Evolutionary conservation across 108 stramenopile genomes (phyloP), one percentile per base, ranked within the genome.

Genomic region (Cyclotella distinguenda): DNA sequence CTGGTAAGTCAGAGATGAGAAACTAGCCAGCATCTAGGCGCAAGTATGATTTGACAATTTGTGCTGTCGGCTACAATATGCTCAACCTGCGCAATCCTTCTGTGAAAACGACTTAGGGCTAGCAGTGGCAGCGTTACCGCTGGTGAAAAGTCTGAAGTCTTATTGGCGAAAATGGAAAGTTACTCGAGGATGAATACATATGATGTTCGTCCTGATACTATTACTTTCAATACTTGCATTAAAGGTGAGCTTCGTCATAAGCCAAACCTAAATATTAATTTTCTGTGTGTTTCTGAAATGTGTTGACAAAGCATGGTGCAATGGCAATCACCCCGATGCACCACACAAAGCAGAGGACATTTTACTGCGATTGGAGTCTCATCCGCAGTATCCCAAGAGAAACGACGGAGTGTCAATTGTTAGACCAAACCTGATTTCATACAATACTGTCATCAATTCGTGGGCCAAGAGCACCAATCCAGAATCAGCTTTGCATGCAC

Each of bases 141-240:
- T 33, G 82, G 82, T 4, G 68, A 63, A 35, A 80, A 66, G 48
- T 82, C 84, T n/a, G 64, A 73, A 47, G 55, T 28, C 7, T 56
- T 87, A n/a, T 64, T 90, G 0, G 19, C 66, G 22, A 60, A 56
- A 54, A 84, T 90, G 79, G 73, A 90, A 67, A 45, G 39, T 34
- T 48, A 78, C 44, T 50, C 68, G 7, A 79, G 8, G 55, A 49
- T 32, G 30, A 34, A 52, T 43, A 62, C 77, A 25, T 48, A 64
- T 13, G 82, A 86, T 51, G 63, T 74, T 2, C 58, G 52, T 39
- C 89, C 89, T 1, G 86, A 87, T 60, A 71, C 68, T 15, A 78
- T 86, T 16, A 75, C 85, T 11, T 90, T 86, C 73, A 90, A 87
- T 59, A 80, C 82, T 11, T 74, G 72, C 31, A 74, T 69, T 3